A percentile compares a stretch with the other conserved stretches of the same genome.
Conservation (phyloP, 208 protist species). For the Tetramitus jugosus region DNA sequence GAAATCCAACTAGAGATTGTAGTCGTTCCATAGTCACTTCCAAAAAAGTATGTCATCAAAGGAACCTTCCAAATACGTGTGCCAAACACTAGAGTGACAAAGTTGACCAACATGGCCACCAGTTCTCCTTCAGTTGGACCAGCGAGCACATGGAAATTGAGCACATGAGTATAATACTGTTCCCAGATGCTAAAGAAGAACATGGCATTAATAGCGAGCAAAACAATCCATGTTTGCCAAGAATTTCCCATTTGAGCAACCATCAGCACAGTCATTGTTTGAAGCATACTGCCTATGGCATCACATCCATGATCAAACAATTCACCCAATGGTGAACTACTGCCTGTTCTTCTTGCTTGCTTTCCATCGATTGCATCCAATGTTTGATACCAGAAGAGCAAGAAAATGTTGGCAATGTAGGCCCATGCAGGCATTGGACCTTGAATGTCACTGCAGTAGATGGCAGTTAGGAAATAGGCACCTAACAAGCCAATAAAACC, state of each 20-base stretch:
- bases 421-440: conserved; percentile 55
- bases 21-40: background rate
- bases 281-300: conserved; percentile 21
- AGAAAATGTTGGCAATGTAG: conserved; percentile 57
- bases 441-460: background rate
- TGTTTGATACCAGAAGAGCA: conserved; percentile 76
- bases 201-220: background rate
- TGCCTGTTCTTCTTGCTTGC: conserved; percentile 78
- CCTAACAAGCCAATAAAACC: background rate
- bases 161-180: background rate
- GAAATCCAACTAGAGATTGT: background rate
- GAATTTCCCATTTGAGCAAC: background rate
- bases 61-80: background rate
- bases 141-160: background rate
- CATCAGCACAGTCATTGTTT: background rate
- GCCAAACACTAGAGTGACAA: background rate
- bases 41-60: background rate
- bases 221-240: background rate
- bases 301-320: conserved; percentile 91
- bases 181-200: conserved; percentile 11
- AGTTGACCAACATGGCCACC: background rate
- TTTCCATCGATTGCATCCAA: conserved; percentile 89
- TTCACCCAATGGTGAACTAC: conserved; percentile 77
- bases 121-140: conserved; percentile 3
- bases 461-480: background rate